Conservation (phyloP, 163 green algal species). For the Coccomyxa subellipsoidea region DNA sequence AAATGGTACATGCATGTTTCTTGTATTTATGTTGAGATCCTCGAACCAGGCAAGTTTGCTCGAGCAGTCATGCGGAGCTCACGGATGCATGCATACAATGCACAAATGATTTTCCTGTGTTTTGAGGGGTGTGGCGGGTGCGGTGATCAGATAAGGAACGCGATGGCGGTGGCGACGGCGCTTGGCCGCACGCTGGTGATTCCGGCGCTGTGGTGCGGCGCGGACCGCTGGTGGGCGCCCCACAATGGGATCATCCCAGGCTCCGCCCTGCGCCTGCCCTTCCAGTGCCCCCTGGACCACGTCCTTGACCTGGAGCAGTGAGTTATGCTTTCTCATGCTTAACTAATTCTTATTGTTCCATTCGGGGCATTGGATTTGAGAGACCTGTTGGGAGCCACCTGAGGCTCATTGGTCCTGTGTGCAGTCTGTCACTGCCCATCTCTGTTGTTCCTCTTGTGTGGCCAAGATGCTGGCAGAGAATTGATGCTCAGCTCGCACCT, state of each 20-base stretch:
- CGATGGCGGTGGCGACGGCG: slow-evolving; percentile 34
- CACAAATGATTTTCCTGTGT: not conserved
- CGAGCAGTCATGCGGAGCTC: not conserved
- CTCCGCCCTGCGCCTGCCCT: slow-evolving; percentile 67
- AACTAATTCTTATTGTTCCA: not conserved
- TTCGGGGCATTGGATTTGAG: no score
- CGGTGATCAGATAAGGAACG: slow-evolving; percentile 49
- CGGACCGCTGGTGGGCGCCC: slow-evolving; percentile 88
- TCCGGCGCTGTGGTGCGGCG: slow-evolving; percentile 78
- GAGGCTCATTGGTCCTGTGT: no score
- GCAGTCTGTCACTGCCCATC: no score
- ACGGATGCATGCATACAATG: not conserved
- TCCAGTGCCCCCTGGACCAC: slow-evolving; percentile 89
- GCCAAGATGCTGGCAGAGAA: no score
- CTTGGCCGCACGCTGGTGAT: slow-evolving; percentile 74
- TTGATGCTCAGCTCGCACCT: no score
- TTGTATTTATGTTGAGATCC: not conserved
- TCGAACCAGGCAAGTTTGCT: not conserved
- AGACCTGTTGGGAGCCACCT: no score
- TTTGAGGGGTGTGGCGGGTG: no score
- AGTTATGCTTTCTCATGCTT: not conserved
- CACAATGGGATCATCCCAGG: slow-evolving; percentile 66
- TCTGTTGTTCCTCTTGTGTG: no score
- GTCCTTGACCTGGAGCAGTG: slow-evolving; percentile 84
- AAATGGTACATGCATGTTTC: not conserved